Base-by-base conservation (phyloP, 371 early-diverging fungal genomes). In the Mucor indicus region DNA sequence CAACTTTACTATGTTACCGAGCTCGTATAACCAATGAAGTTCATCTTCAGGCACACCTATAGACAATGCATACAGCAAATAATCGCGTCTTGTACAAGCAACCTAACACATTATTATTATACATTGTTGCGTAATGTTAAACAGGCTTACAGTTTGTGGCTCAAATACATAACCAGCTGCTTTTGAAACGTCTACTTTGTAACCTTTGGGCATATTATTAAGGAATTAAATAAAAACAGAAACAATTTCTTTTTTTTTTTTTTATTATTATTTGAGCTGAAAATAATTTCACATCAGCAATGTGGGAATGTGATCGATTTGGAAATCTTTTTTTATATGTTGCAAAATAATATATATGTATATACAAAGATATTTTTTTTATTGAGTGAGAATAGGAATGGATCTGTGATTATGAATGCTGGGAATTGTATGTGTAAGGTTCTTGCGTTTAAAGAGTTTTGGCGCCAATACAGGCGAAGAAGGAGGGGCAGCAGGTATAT, bases 21-120 rank as follows among this genome's bases (percentile, higher is more conserved):
- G 67, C 62, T 89, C 89, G 58, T 85, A 89, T 19, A 82, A 66
- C 59, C 69, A 89, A 51, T 67, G 60, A 22, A 83, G 71, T 21
- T 88, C 86, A 45, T 62, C 58, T 25, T 72, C 72, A 20, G 69
- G 68, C 29, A 80, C 71, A 33, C 86, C 86, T 16, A 89, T 72
- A 3, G 85, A 77, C 16, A 86, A 55, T 3, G 87, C 86, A 55
- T 89, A 89, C 31, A 89, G 56, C 45, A 87, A 67, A 4, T 80
- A 72, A 61, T 89, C 89, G 8, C 87, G 76, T 6, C 80, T 62
- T 44, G 80, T 88, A 64, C 77, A 86, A 8, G 57, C 42, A 12
- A 86, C 81, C 60, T 73, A 40, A 27, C 5, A 11, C n/a, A n/a
- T n/a, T n/a, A 27, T 7, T 27, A 11, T 27, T 27, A 27, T 27